Evolutionary conservation across 1,284 basidiomycete species (phyloP), one percentile per base, ranked within the genome.

Genomic region (Neotropicomus parvogracilis): DNA sequence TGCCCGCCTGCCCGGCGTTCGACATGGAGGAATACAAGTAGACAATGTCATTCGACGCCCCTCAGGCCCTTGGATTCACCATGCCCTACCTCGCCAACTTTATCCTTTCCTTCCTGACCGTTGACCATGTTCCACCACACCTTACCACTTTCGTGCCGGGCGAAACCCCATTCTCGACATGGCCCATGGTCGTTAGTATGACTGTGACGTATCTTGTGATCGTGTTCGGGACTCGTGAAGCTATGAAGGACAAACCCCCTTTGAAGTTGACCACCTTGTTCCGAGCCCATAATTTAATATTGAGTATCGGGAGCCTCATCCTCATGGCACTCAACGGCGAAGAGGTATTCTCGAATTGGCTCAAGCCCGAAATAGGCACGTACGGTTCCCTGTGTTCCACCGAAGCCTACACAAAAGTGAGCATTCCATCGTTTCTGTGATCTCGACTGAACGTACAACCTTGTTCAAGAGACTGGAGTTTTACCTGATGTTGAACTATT

Each of bases 401-500:
- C 16, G 68, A 72, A 12, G 81, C 91, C 49, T 97, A 91, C 87
- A 94, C 91, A 36, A 72, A 80, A 50, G 90, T 91, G 62, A 66
- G 83, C 75, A 20, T 49, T 50, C 9, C 38, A 3, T 10, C 16
- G 28, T 14, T 14, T 53, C 51, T 17, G 4, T n/a, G 8, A 45
- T 46, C 48, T 40, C 17, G 45, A 17, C 43, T 44, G 16, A 45
- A 37, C 35, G 44, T 28, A 11, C 12, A 7, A 1, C 17, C 37
- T 40, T 10, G 34, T 29, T 36, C 10, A 16, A 91, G 87, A 79
- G 80, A 60, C 72, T 93, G 67, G 85, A 91, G 66, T 83, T 89
- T 60, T 95, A 90, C 75, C 93, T 97, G 77, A 92, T 95, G 74
- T 77, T 97, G 75, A 98, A 97, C 77, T 98, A 97, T 75, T 91